Conservation (phyloP, 129 eudicot genomes). For the Pseudognaphalium luteoalbum region DNA sequence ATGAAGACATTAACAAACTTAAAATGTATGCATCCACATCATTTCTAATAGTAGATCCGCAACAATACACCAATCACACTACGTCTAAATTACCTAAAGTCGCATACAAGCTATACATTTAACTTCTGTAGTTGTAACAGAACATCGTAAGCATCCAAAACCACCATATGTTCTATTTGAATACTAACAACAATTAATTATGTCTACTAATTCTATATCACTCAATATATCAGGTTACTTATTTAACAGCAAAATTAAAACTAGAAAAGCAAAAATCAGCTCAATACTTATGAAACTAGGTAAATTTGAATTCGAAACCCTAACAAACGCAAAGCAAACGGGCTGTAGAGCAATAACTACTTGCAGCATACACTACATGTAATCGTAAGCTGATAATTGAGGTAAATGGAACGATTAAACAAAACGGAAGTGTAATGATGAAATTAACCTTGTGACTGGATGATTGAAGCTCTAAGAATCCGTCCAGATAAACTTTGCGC, state of each 20-base stretch:
- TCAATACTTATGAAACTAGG: neutral
- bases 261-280: neutral
- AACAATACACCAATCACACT: constrained; percentile 1
- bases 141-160: neutral
- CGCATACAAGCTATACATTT: neutral
- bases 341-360: neutral
- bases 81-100: constrained; percentile 11
- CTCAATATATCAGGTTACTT: neutral
- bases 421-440: neutral
- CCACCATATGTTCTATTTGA: constrained; percentile 1
- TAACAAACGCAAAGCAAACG: neutral
- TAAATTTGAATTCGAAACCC: constrained; percentile 2
- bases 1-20: neutral
- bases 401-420: constrained; percentile 8
- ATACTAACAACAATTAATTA: neutral
- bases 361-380: neutral
- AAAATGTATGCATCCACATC: constrained; percentile 4
- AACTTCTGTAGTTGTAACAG: neutral
- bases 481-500: constrained; percentile 85
- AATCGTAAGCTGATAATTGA: neutral
- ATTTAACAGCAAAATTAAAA: constrained; percentile 5
- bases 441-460: constrained; percentile 54
- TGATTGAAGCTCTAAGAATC: constrained; percentile 49
- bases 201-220: neutral
- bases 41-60: neutral